phyloP scores from a whole-genome alignment of 1,284 basidiomycete genomes.

The Melampsora americana region DNA sequence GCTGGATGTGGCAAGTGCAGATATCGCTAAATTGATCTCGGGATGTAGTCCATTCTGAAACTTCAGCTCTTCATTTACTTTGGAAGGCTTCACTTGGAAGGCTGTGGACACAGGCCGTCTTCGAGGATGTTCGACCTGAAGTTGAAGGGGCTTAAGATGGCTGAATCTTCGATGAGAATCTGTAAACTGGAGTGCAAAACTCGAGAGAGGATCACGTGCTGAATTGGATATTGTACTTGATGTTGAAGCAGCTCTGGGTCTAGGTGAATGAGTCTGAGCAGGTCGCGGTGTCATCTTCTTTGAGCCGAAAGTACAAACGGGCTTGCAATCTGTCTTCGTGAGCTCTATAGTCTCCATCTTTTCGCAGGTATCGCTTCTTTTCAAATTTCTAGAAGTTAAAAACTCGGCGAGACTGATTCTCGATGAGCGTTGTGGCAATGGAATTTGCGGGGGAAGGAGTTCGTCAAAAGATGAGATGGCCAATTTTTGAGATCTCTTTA shows the following conservation, averaged over 20 bases:
- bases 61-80: not conserved
- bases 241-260: not conserved
- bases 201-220: not conserved
- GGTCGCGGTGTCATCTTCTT: constrained; percentile 4
- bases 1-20: not conserved
- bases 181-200: not conserved
- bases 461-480: not conserved
- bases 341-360: not conserved
- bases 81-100: not conserved
- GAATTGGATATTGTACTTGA: not conserved
- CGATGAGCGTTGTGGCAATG: not conserved
- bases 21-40: not conserved
- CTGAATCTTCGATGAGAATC: not conserved
- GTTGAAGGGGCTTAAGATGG: constrained; percentile 2
- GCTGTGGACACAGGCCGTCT: not conserved
- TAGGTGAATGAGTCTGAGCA: not conserved
- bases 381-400: not conserved
- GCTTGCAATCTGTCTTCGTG: not conserved
- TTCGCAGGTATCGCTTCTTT: not conserved
- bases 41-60: not conserved
- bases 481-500: not conserved
- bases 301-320: not conserved
- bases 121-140: not conserved
- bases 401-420: not conserved
- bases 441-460: not conserved